Percentiles rank a stretch among this genome's conserved stretches.
phyloP scores from a whole-genome alignment of 148 eudicot genomes.

The Talinum fruticosum region DNA sequence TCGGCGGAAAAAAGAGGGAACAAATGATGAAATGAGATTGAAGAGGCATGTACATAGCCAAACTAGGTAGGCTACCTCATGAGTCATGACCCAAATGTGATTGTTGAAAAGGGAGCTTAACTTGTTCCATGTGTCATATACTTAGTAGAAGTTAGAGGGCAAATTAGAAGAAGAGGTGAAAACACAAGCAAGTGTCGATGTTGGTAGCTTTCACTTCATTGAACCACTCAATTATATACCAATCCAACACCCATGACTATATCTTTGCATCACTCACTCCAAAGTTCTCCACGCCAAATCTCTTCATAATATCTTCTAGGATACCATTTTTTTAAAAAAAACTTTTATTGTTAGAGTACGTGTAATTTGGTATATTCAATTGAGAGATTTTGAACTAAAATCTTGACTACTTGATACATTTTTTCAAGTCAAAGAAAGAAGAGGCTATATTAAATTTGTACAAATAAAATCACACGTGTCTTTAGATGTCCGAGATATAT shows the following conservation, averaged over 20 bases:
- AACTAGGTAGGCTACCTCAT: no score
- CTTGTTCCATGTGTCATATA: not conserved
- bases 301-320: not conserved
- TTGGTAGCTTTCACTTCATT: not conserved
- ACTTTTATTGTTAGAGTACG: no score
- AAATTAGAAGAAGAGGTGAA: conserved; percentile 3
- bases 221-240: not conserved
- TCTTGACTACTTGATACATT: no score
- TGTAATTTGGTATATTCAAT: not conserved
- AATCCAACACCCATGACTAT: not conserved
- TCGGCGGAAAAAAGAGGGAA: no score
- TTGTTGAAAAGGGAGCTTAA: not conserved
- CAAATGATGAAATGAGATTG: not conserved
- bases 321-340: no score
- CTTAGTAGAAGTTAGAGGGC: not conserved
- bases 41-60: not conserved
- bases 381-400: no score
- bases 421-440: no score
- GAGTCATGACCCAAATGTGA: not conserved
- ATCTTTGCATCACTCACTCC: no score
- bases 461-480: no score
- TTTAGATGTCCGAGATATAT: no score
- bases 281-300: not conserved
- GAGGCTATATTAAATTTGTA: no score
- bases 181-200: not conserved